A percentile compares a stretch with the other conserved stretches of the same genome.
Evolutionary conservation across 2,329 filamentous ascomycete species (phyloP).

Genomic region (Bipolaris gigantea): DNA sequence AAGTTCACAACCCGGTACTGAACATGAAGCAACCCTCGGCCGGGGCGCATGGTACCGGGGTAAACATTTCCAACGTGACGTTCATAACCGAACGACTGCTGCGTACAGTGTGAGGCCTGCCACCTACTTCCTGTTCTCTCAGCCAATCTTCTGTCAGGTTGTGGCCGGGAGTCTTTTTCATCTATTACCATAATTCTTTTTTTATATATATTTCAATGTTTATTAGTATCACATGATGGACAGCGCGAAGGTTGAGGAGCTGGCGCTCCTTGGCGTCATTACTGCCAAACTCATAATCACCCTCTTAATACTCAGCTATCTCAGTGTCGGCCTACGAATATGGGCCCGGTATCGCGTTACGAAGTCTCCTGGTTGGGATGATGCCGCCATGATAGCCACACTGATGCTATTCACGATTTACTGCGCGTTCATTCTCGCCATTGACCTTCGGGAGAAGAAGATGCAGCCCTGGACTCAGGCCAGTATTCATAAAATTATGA

Average conservation of each 20-base stretch:
- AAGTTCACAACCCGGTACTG: conserved; percentile 19
- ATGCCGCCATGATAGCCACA: conserved; percentile 36
- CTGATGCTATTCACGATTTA: conserved; percentile 35
- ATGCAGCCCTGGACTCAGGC: conserved; percentile 17
- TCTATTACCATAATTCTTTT: neutral
- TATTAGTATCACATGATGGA: conserved; percentile 5
- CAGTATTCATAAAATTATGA: conserved; percentile 20
- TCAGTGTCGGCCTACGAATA: conserved; percentile 35
- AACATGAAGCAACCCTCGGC: conserved; percentile 8
- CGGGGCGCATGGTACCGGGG: conserved; percentile 17
- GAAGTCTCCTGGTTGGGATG: conserved; percentile 41
- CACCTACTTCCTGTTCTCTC: conserved; percentile 1
- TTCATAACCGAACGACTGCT: conserved; percentile 20
- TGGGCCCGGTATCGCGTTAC: conserved; percentile 41
- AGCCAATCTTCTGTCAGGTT: conserved; percentile 6
- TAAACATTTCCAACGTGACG: conserved; percentile 1
- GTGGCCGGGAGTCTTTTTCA: conserved; percentile 8
- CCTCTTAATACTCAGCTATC: conserved; percentile 33
- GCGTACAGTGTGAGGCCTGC: neutral
- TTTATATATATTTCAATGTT: conserved; percentile 5
- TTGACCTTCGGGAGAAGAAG: conserved; percentile 16
- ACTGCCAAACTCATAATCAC: conserved; percentile 26
- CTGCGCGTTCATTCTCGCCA: conserved; percentile 30
- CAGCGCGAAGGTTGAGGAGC: conserved; percentile 19
- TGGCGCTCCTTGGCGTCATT: conserved; percentile 24